A percentile compares a stretch with the other conserved stretches of the same genome.
Evolutionary conservation across 78 protist species (phyloP).

Genomic region (Cavenderia fasciculata): DNA sequence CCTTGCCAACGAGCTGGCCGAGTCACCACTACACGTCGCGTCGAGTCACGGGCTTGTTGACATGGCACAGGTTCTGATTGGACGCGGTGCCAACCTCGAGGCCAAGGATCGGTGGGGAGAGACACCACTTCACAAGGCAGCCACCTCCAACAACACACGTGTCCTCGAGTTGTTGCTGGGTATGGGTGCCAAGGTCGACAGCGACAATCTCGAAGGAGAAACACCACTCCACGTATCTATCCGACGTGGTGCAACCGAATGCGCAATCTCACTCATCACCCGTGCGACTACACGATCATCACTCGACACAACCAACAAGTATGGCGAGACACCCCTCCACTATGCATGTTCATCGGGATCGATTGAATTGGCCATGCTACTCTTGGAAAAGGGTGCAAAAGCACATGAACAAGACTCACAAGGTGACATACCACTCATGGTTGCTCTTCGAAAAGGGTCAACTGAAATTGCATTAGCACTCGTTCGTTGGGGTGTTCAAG

Average conservation of each 20-base stretch:
- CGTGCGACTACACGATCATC: neutral
- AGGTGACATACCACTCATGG: constrained; percentile 77
- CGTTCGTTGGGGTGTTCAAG: constrained; percentile 69
- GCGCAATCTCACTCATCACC: constrained; percentile 11
- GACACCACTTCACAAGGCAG: constrained; percentile 49
- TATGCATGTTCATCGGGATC: constrained; percentile 54
- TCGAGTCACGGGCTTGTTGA: constrained; percentile 35
- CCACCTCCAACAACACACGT: constrained; percentile 4
- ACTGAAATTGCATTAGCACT: constrained; percentile 62
- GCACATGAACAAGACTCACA: constrained; percentile 59
- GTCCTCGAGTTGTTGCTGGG: constrained; percentile 25
- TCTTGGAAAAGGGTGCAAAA: constrained; percentile 46
- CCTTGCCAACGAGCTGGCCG: constrained; percentile 23
- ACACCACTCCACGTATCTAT: constrained; percentile 47
- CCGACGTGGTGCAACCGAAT: constrained; percentile 11
- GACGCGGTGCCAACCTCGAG: constrained; percentile 48
- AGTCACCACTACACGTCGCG: constrained; percentile 47
- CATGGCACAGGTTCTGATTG: constrained; percentile 33
- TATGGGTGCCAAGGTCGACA: constrained; percentile 46
- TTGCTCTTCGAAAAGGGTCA: constrained; percentile 36
- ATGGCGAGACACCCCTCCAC: constrained; percentile 74
- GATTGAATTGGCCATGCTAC: constrained; percentile 48
- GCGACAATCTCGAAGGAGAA: constrained; percentile 50
- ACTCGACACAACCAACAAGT: constrained; percentile 23
- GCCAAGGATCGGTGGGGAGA: constrained; percentile 71